Base-by-base conservation (phyloP, 1,284 basidiomycete genomes). In the Puccinia triticina region DNA sequence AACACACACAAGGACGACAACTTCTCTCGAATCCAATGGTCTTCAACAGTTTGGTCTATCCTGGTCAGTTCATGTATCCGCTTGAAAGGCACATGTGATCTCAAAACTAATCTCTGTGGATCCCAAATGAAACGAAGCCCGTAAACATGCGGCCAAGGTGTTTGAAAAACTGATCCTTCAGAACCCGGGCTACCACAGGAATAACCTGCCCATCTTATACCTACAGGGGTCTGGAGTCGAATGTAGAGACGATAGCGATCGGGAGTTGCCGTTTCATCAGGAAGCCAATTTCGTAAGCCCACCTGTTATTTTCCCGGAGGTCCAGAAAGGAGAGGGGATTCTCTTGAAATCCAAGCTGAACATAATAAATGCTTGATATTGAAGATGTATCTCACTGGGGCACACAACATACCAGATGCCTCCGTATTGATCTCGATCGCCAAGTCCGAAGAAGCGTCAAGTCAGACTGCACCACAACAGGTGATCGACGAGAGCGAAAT, bases 171-270 rank as follows among this genome's bases (percentile, higher is more conserved):
- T 78, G n/a, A 29, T 78, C 37, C 37, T 50, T 26, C 46, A 66
- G 12, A 75, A 75, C 18, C n/a, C 73, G 37, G 34, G 12, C 21
- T 32, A 50, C 12, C 29, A 75, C 29, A 8, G 37, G 55, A 53
- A 69, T 7, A 46, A 50, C 21, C n/a, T 50, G 26, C 76, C 76
- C 32, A 26, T 55, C 29, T 67, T 78, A 26, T 78, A 78, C 40
- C 46, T 78, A 21, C 64, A 78, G 50, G 64, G 61, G 34, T 67
- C 26, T 37, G 14, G 46, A 32, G 48, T 64, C 2, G 4, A 55
- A 53, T 78, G 76, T 53, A 37, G 76, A 50, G 76, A 78, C 50
- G 76, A 78, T 55, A 78, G n/a, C 32, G 76, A 78, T 55, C 61
- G 76, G 29, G 76, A 78, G 40, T 69, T 69, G 12, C 48, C 59